These are phyloP conservation scores for Cyberlindnera japonica DNA, from an alignment of 805 yeast genomes.

Conservation along the genomic window DNA sequence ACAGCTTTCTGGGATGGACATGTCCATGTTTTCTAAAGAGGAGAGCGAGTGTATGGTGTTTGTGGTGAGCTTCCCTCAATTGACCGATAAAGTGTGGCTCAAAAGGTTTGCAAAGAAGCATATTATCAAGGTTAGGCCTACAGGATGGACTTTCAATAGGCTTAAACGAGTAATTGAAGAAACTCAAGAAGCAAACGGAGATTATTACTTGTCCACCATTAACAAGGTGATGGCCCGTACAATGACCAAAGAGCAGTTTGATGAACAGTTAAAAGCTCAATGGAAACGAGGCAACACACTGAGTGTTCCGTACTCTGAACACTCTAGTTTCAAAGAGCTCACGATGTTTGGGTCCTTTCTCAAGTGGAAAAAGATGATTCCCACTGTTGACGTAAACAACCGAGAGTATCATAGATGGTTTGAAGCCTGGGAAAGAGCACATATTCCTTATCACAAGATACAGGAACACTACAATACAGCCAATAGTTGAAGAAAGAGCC, in stretches of 20 bases:
- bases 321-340: slow-evolving; percentile 83
- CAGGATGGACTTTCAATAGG: slow-evolving; percentile 79
- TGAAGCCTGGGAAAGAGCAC: slow-evolving; percentile 15
- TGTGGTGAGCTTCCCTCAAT: slow-evolving; percentile 63
- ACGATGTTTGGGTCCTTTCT: slow-evolving; percentile 57
- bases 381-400: slow-evolving; percentile 63
- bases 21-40: slow-evolving; percentile 11
- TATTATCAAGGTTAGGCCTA: slow-evolving; percentile 75
- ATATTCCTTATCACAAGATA: slow-evolving; percentile 6
- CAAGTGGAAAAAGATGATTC: slow-evolving; percentile 52
- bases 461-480: slow-evolving; percentile 14
- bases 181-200: neutral
- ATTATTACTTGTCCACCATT: neutral
- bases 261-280: slow-evolving; percentile 9
- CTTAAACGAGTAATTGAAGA: slow-evolving; percentile 4
- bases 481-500: too few species aligned
- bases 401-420: slow-evolving; percentile 24
- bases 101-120: slow-evolving; percentile 24
- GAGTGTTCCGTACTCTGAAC: slow-evolving; percentile 87
- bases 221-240: neutral
- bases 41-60: slow-evolving; percentile 48
- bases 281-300: slow-evolving; percentile 25
- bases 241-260: slow-evolving; percentile 5
- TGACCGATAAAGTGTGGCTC: slow-evolving; percentile 33
- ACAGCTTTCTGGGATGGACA: slow-evolving; percentile 12